Evolutionary conservation across 2,329 filamentous ascomycete species (phyloP).

Genomic region (Fusarium brevicatenulatum): DNA sequence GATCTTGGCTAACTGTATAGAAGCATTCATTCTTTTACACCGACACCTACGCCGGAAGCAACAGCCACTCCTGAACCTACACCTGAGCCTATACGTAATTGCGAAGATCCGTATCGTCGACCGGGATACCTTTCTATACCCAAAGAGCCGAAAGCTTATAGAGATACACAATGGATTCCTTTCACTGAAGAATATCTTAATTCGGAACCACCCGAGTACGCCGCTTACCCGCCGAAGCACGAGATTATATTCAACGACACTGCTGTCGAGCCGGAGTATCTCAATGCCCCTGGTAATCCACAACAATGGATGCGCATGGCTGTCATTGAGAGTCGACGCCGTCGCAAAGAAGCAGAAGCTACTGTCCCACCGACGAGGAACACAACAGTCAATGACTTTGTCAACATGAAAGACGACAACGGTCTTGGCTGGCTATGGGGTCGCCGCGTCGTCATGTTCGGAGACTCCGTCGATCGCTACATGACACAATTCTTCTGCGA

Average conservation of each 20-base stretch:
- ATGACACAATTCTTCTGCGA: slow-evolving; percentile 33
- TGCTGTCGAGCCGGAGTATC: slow-evolving; percentile 40
- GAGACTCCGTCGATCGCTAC: slow-evolving; percentile 32
- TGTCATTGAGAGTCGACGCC: slow-evolving; percentile 20
- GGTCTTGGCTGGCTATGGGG: slow-evolving; percentile 34
- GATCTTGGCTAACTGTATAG: background rate
- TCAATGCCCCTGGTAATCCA: slow-evolving; percentile 14
- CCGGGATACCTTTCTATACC: slow-evolving; percentile 66
- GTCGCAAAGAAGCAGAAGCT: background rate
- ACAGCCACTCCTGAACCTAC: background rate
- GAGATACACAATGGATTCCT: slow-evolving; percentile 55
- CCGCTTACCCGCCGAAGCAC: slow-evolving; percentile 50
- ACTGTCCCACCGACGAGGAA: background rate
- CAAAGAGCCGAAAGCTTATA: slow-evolving; percentile 66
- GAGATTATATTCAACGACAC: slow-evolving; percentile 79
- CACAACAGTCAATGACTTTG: slow-evolving; percentile 10
- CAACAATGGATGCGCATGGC: slow-evolving; percentile 35
- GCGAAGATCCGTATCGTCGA: slow-evolving; percentile 52
- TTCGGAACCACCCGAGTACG: slow-evolving; percentile 58
- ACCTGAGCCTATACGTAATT: slow-evolving; percentile 9
- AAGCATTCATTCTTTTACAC: slow-evolving; percentile 5
- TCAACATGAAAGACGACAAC: slow-evolving; percentile 17
- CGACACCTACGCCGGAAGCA: background rate
- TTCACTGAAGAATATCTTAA: slow-evolving; percentile 64
- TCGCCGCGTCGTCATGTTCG: slow-evolving; percentile 30